Conservation (phyloP, 2,329 filamentous ascomycete genomes). For the Nigrospora osmanthi region DNA sequence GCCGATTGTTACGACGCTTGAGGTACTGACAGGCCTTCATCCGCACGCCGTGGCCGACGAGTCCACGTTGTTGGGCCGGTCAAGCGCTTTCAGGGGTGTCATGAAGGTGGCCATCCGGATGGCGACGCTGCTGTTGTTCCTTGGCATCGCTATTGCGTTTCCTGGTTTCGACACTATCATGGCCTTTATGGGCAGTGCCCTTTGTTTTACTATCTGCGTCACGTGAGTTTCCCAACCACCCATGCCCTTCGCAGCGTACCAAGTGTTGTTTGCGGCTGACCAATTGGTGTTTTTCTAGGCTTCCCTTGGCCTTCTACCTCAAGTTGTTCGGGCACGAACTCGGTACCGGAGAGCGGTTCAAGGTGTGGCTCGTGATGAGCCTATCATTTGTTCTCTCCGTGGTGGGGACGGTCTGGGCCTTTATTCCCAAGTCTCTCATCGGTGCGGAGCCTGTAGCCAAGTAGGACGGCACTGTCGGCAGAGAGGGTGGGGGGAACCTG, state of each 20-base stretch:
- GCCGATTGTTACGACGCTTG: constrained; percentile 78
- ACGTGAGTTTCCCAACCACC: constrained; percentile 38
- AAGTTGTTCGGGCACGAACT: constrained; percentile 80
- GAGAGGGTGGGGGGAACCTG: too few species aligned
- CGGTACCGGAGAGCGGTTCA: constrained; percentile 48
- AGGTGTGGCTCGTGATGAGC: constrained; percentile 63
- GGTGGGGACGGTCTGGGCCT: constrained; percentile 80
- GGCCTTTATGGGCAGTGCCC: constrained; percentile 79
- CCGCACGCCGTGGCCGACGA: constrained; percentile 34
- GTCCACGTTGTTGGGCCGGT: constrained; percentile 42
- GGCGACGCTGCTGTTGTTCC: constrained; percentile 60
- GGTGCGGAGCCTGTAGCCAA: constrained; percentile 31
- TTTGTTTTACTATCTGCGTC: constrained; percentile 92
- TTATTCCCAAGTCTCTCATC: constrained; percentile 71
- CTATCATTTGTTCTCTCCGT: constrained; percentile 63
- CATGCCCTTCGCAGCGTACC: neutral
- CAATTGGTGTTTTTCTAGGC: constrained; percentile 17
- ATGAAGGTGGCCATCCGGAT: constrained; percentile 57
- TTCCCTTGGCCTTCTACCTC: constrained; percentile 82
- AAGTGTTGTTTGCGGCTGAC: neutral
- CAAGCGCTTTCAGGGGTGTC: constrained; percentile 47
- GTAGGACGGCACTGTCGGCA: too few species aligned
- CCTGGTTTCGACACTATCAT: constrained; percentile 86
- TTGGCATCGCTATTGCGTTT: constrained; percentile 61
- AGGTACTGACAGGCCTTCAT: constrained; percentile 69